These are phyloP conservation scores for Calocera viscosa DNA, from an alignment of 768 basidiomycete species.

Conservation along the genomic window DNA sequence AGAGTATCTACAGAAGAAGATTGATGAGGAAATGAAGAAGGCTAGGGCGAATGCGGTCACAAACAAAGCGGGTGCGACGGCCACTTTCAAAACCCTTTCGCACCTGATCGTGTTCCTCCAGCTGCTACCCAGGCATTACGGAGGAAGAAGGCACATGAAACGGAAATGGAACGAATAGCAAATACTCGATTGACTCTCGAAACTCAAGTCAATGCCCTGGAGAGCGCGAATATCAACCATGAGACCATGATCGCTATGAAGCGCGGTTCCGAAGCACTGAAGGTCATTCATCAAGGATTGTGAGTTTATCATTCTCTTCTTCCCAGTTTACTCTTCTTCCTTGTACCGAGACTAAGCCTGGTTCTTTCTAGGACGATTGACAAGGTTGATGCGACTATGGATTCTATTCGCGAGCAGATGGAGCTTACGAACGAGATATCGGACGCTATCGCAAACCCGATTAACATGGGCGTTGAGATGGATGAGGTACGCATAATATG, in stretches of 20 bases:
- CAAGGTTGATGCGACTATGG: conserved; percentile 85
- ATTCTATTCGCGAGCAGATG: conserved; percentile 75
- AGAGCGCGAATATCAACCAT: conserved; percentile 93
- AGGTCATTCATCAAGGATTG: conserved; percentile 81
- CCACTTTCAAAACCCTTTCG: neutral
- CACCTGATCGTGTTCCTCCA: conserved; percentile 24
- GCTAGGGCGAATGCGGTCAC: conserved; percentile 85
- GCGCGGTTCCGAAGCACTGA: conserved; percentile 81
- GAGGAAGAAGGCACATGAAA: conserved; percentile 83
- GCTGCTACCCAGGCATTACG: conserved; percentile 82
- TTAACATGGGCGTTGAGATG: conserved; percentile 39
- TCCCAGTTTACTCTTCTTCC: neutral
- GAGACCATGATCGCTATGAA: conserved; percentile 98
- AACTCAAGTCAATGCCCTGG: conserved; percentile 91
- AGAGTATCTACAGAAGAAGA: conserved; percentile 90
- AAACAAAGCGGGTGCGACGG: conserved; percentile 66
- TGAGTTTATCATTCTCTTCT: conserved; percentile 34
- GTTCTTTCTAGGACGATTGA: conserved; percentile 51
- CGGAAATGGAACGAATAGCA: conserved; percentile 71
- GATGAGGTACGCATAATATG: conserved; percentile 51
- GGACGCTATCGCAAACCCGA: conserved; percentile 68
- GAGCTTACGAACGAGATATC: conserved; percentile 88
- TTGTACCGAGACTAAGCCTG: neutral
- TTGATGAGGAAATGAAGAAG: conserved; percentile 85
- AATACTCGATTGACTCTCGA: conserved; percentile 85